phyloP scores from a whole-genome alignment of 768 basidiomycete species.

The Chalciporus sphaerocephalus region DNA sequence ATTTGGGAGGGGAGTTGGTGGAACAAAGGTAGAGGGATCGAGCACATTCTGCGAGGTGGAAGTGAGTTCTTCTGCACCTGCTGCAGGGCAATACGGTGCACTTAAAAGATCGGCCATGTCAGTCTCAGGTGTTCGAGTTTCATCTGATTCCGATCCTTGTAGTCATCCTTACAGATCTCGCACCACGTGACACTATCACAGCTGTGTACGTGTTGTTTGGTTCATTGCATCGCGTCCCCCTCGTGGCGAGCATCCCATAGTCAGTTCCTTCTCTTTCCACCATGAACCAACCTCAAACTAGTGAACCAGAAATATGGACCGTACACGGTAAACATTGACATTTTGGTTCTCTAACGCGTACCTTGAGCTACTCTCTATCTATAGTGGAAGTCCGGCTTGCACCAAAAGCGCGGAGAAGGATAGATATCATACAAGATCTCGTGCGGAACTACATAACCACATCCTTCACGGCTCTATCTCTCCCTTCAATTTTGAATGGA shows the following conservation, averaged over 20 bases:
- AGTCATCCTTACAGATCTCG: neutral
- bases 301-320: constrained; percentile 45
- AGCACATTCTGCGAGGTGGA: constrained; percentile 26
- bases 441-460: constrained; percentile 52
- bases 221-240: constrained; percentile 14
- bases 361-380: neutral
- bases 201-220: constrained; percentile 52
- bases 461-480: constrained; percentile 61
- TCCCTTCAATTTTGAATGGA: constrained; percentile 68
- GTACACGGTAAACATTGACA: constrained; percentile 52
- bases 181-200: constrained; percentile 32
- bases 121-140: no score
- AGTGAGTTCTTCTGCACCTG: constrained; percentile 16
- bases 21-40: constrained; percentile 52
- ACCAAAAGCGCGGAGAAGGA: constrained; percentile 61
- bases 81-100: constrained; percentile 18
- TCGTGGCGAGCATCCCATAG: constrained; percentile 11
- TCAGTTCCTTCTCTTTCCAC: neutral
- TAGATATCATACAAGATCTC: constrained; percentile 67
- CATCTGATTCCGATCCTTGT: no score
- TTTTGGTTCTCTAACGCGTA: neutral
- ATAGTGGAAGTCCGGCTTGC: constrained; percentile 82
- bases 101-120: constrained; percentile 25
- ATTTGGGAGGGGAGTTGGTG: constrained; percentile 42
- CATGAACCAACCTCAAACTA: constrained; percentile 1